Evolutionary conservation across 2,329 filamentous ascomycete genomes (phyloP), one percentile per base, ranked within the genome.

Genomic region (Huntiella moniliformis): DNA sequence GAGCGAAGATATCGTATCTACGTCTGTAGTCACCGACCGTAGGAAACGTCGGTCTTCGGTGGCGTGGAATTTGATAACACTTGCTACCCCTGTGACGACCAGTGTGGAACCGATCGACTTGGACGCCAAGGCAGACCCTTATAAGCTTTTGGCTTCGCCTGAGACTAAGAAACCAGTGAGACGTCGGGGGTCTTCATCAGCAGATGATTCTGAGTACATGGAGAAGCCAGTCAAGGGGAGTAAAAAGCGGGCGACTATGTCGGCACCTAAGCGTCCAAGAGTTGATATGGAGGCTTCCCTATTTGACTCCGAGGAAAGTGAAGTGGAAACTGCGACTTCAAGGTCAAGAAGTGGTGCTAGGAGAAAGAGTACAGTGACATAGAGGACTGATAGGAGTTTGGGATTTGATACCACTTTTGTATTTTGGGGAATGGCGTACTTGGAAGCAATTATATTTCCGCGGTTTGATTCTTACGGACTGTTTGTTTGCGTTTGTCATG

Each of bases 91-190:
- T 5, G 18, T 28, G 17, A 36, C 36, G 5, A 34, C 44, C 3
- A 31, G 36, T 7, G 17, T 45, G 4, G 33, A 35, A 7, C 36
- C 45, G 33, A 10, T 49, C 13, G 35, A 36, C 13, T 41, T 42
- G 10, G 36, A 8, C 18, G 46, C 40, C 22, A 42, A 49, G 44
- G 52, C 57, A 8, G 72, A 76, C 52, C 61, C 73, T 5, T 75
- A 76, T 51, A 71, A 75, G 46, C 73, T 76, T 51, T 62, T 62
- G 5, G 62, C 60, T 48, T 65, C 66, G 2, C 28, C 18, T 15
- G 5, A 16, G 17, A 56, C 57, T 49, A 58, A 59, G 37, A 40
- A 38, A 10, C 18, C 42, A 13, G 33, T 13, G 15, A 42, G 32
- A 32, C 44, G 47, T 12, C 41, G 47, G 31, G 47, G 28, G 3